Evolutionary conservation across 2,329 filamentous ascomycete genomes (phyloP).

Genomic region (Bisporella sp.): DNA sequence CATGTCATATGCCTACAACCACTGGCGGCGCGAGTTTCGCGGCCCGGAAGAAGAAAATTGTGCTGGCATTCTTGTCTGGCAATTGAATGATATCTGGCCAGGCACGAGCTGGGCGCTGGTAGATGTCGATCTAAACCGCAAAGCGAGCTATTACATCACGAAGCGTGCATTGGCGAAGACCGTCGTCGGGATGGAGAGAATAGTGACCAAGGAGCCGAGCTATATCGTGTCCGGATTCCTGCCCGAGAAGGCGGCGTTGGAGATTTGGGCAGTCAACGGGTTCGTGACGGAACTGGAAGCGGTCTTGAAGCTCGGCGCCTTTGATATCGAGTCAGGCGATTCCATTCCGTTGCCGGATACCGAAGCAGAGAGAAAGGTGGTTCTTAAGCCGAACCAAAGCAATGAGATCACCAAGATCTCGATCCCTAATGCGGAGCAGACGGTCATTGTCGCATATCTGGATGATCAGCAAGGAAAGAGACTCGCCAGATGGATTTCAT

Average conservation of each 20-base stretch:
- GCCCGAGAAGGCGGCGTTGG: conserved; percentile 6
- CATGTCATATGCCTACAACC: conserved; percentile 24
- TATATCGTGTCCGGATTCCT: conserved; percentile 17
- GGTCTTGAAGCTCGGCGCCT: conserved; percentile 38
- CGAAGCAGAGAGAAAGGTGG: conserved; percentile 17
- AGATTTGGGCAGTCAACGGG: conserved; percentile 20
- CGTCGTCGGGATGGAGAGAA: conserved; percentile 18
- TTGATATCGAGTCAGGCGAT: conserved; percentile 53
- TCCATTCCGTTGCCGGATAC: conserved; percentile 39
- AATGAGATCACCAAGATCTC: conserved; percentile 50
- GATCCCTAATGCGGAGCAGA: conserved; percentile 43
- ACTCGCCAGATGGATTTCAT: conserved; percentile 57
- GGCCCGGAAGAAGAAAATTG: conserved; percentile 32
- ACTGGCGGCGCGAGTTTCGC: conserved; percentile 21
- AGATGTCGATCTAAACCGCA: conserved; percentile 47
- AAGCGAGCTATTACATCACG: conserved; percentile 46
- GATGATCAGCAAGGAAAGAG: conserved; percentile 36
- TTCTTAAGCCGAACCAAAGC: conserved; percentile 40
- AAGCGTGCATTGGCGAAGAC: conserved; percentile 34
- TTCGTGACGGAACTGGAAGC: conserved; percentile 5
- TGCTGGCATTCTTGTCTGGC: conserved; percentile 60
- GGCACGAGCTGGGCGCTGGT: conserved; percentile 59
- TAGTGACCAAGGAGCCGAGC: conserved; percentile 7
- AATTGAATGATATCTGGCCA: conserved; percentile 66
- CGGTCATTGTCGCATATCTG: conserved; percentile 53